phyloP scores from a whole-genome alignment of 345 rosid genomes.

The Excoecaria cochinchinensis region DNA sequence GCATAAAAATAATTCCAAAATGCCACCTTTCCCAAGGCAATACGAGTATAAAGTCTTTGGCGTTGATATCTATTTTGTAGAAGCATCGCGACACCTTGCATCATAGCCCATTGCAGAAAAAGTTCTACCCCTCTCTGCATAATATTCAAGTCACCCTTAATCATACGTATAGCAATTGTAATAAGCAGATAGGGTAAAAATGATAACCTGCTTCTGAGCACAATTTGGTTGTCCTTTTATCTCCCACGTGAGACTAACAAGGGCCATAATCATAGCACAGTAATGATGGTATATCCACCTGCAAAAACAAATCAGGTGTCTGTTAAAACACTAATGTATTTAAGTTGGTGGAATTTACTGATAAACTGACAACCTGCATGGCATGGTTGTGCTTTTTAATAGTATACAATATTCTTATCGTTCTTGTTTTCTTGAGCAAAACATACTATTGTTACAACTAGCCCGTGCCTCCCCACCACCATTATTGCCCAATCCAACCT shows the following conservation, averaged over 20 bases:
- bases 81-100: conserved; percentile 99
- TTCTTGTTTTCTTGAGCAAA: neutral
- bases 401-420: neutral
- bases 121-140: conserved; percentile 95
- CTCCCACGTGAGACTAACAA: conserved; percentile 99
- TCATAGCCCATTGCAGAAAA: conserved; percentile 98
- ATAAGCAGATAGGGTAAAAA: conserved; percentile 20
- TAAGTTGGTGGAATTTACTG: neutral
- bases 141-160: conserved; percentile 22
- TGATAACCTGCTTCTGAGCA: conserved; percentile 79
- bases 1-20: conserved; percentile 6
- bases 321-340: conserved; percentile 11
- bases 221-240: conserved; percentile 97
- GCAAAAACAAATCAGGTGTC: conserved; percentile 30
- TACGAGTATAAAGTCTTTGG: conserved; percentile 97
- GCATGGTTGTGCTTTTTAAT: conserved; percentile 2
- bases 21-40: conserved; percentile 90
- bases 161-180: conserved; percentile 3
- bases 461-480: neutral
- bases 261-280: conserved; percentile 92
- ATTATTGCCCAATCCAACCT: too few species aligned
- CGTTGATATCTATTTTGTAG: conserved; percentile 98
- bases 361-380: conserved; percentile 1
- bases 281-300: conserved; percentile 99
- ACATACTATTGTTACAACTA: neutral